Evolutionary conservation across 2,329 filamentous ascomycete genomes (phyloP), one percentile per base, ranked within the genome.

Genomic region (Aspergillus fructus): DNA sequence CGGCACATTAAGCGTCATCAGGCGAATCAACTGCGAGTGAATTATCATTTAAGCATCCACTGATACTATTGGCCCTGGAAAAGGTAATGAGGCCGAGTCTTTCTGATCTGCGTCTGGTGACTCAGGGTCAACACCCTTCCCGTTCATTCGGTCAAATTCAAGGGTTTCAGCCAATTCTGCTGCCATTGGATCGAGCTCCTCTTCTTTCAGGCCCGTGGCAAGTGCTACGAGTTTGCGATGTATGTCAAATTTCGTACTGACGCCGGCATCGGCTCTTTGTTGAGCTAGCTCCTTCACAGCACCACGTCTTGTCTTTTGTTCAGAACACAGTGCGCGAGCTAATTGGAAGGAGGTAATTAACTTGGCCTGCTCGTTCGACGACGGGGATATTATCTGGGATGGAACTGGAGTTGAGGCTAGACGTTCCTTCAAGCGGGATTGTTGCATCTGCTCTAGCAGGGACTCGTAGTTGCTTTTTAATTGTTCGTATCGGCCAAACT

Each of bases 171-270:
- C 72, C 55, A 80, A 62, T 59, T 80, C 78, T 30, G 71, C 74
- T 7, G 76, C 73, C 76, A 80, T 79, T 3, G 71, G 75, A 56
- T 80, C 78, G 9, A 80, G 66, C 19, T 79, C 76, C 50, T 79
- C 76, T 61, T 79, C 78, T 57, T 75, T 76, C 19, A 80, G 65
- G 0, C 77, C 76, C 0, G 78, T 80, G 12, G 78, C 78, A 47
- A 80, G 70, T 49, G 76, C 71, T 15, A 80, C 77, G 5, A 80
- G 69, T 60, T 75, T 79, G 45, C 78, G 73, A 61, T 79, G 76
- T 60, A 78, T 76, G 52, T 78, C 76, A 19, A 79, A 72, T 54
- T 76, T 78, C 45, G 76, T 77, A 60, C 75, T 75, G 19, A 77
- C 75, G 13, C 77, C 77, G 1, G 77, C 76, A 60, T 79, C 76